Evolutionary conservation across 1,139 yeast species (phyloP).

Genomic region (Groenewaldozyma auringiensis): DNA sequence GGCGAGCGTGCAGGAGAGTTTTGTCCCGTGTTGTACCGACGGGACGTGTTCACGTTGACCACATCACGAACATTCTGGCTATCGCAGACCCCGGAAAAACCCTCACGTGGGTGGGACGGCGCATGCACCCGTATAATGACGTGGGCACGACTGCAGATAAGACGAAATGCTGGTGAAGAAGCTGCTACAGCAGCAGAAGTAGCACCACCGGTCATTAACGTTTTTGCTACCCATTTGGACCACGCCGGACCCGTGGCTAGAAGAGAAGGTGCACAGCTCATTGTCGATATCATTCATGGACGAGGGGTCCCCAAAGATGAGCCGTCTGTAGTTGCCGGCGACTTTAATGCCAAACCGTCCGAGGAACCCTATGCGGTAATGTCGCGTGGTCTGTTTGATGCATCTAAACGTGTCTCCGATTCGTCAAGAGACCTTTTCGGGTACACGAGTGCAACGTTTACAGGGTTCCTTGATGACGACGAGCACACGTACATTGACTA

Average conservation of each 20-base stretch:
- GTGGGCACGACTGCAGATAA: constrained; percentile 34
- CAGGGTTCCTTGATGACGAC: constrained; percentile 41
- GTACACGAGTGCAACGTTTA: constrained; percentile 45
- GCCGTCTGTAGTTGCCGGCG: constrained; percentile 34
- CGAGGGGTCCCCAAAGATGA: constrained; percentile 20
- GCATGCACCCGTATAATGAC: constrained; percentile 42
- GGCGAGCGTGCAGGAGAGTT: constrained; percentile 41
- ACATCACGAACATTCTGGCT: constrained; percentile 25
- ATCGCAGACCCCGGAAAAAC: constrained; percentile 37
- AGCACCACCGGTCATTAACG: constrained; percentile 30
- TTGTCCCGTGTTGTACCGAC: constrained; percentile 38
- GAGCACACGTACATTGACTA: constrained; percentile 41
- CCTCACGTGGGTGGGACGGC: constrained; percentile 54
- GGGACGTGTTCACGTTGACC: constrained; percentile 34
- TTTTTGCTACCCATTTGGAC: constrained; percentile 54
- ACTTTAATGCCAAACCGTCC: constrained; percentile 48
- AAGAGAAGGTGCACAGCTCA: constrained; percentile 41
- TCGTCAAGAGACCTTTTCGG: constrained; percentile 13
- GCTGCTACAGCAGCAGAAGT: constrained; percentile 23
- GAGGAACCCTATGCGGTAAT: constrained; percentile 44
- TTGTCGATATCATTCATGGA: constrained; percentile 37
- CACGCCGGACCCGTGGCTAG: constrained; percentile 46
- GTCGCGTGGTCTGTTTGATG: constrained; percentile 33
- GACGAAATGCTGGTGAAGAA: constrained; percentile 16
- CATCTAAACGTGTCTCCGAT: constrained; percentile 12